phyloP scores from a whole-genome alignment of 2,329 filamentous ascomycete species.

The Phoma herbarum region DNA sequence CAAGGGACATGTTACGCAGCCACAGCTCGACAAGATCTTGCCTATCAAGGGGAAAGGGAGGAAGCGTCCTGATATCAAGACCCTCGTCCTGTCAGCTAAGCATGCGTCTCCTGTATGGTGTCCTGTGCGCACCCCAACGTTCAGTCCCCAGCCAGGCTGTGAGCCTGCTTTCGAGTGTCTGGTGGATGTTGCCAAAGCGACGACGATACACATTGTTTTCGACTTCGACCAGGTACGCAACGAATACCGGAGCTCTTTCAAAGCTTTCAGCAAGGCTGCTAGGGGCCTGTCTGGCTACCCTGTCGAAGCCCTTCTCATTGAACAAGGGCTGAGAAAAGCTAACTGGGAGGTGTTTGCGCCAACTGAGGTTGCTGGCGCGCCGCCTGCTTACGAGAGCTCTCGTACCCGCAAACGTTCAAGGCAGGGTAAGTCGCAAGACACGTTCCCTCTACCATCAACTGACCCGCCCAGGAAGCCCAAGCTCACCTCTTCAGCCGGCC shows the following conservation, averaged over 20 bases:
- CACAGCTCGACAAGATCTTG: constrained; percentile 16
- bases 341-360: constrained; percentile 24
- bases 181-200: constrained; percentile 23
- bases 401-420: constrained; percentile 19
- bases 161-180: constrained; percentile 15
- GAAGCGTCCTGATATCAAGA: constrained; percentile 22
- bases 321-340: constrained; percentile 20
- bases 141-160: constrained; percentile 13
- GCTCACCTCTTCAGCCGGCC: constrained; percentile 1
- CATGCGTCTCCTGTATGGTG: constrained; percentile 1
- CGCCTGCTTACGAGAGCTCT: constrained; percentile 22
- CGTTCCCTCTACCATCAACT: not conserved
- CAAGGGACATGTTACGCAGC: not conserved
- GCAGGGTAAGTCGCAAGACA: constrained; percentile 6
- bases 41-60: constrained; percentile 11
- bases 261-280: constrained; percentile 21
- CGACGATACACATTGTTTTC: constrained; percentile 15
- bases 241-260: constrained; percentile 17
- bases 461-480: constrained; percentile 9
- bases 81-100: constrained; percentile 10
- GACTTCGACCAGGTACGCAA: constrained; percentile 20
- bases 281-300: constrained; percentile 15
- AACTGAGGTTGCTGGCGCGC: constrained; percentile 12
- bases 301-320: constrained; percentile 11
- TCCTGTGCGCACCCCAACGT: not conserved